These are phyloP conservation scores for Panicum virgatum DNA, from an alignment of 202 grass and related monocot genomes.

Conservation along the genomic window DNA sequence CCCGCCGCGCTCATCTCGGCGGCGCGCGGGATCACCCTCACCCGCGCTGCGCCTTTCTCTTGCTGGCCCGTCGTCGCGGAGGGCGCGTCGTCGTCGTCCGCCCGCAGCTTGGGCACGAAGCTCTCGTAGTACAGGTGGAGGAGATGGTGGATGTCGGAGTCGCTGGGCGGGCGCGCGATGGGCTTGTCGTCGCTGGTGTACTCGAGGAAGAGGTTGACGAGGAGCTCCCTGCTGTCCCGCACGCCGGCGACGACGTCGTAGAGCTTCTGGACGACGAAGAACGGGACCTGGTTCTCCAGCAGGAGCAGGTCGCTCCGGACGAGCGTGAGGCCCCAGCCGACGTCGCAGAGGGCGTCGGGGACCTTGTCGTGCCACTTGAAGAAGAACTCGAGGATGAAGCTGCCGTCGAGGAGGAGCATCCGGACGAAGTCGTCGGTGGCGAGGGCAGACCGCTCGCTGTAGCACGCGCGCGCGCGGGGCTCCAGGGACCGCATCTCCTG, in stretches of 20 bases:
- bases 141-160: not conserved
- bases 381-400: conserved; percentile 25
- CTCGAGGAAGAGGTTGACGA: not conserved
- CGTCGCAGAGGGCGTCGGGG: not conserved
- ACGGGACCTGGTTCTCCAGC: not conserved
- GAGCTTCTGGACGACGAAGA: conserved; percentile 18
- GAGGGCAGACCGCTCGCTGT: too few species aligned
- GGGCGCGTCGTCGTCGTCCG: not conserved
- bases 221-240: not conserved
- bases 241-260: not conserved
- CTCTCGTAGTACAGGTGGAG: not conserved
- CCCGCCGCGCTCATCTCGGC: not conserved
- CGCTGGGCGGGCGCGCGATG: not conserved
- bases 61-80: too few species aligned
- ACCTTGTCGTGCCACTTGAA: not conserved
- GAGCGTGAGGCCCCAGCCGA: not conserved
- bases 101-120: not conserved
- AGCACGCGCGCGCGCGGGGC: too few species aligned
- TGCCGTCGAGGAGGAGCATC: conserved; percentile 29
- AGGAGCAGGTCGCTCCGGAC: not conserved
- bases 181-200: not conserved
- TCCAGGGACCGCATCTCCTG: too few species aligned
- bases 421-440: not conserved
- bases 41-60: not conserved
- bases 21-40: not conserved